Evolutionary conservation across 352 stramenopile genomes (phyloP).

Genomic region (Blastocystis hominis): DNA sequence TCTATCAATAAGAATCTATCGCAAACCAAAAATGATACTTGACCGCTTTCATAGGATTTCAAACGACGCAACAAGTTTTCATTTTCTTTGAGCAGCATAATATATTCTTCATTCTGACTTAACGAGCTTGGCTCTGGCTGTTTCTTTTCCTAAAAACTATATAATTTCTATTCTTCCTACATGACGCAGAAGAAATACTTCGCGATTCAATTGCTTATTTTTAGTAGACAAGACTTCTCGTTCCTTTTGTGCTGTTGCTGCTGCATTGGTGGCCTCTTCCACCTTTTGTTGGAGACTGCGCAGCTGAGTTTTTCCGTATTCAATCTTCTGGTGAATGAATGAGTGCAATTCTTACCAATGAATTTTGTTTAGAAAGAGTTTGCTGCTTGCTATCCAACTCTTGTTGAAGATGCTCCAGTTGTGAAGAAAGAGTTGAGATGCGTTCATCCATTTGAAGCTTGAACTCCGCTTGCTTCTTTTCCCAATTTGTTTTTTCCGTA

Average conservation of each 20-base stretch:
- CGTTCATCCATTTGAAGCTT: neutral
- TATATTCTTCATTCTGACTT: neutral
- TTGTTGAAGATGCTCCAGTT: neutral
- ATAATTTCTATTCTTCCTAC: neutral
- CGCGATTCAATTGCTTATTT: slow-evolving; percentile 24
- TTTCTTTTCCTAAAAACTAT: neutral
- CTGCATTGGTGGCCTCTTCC: neutral
- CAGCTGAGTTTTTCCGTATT: slow-evolving; percentile 14
- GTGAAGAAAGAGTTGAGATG: neutral
- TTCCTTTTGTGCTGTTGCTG: neutral
- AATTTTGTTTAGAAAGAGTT: neutral
- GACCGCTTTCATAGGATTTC: neutral
- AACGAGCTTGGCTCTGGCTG: neutral
- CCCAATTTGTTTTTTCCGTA: neutral
- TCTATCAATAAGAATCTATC: neutral
- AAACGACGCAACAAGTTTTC: slow-evolving; percentile 6
- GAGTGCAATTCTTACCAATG: neutral
- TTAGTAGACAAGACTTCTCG: neutral
- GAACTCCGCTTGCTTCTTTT: neutral
- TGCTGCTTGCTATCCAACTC: neutral
- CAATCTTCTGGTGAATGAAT: neutral
- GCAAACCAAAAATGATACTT: neutral
- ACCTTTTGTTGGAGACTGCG: neutral
- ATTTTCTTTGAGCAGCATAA: neutral
- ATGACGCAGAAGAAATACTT: neutral